Conservation (phyloP, 257 asterid species). For the Petunia axillaris region DNA sequence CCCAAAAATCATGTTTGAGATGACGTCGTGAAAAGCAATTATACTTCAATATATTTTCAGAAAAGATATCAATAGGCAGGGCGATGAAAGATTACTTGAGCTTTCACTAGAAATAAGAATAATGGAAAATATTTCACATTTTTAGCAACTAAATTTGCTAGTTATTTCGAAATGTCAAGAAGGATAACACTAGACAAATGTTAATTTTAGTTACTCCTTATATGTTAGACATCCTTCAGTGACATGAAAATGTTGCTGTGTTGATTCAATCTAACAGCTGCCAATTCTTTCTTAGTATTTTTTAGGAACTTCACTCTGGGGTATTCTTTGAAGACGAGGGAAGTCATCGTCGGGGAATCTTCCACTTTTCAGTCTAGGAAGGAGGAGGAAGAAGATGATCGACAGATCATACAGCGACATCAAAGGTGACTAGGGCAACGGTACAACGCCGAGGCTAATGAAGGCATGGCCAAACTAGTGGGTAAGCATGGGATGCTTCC, state of each 20-base stretch:
- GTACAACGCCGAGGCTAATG: constrained; percentile 81
- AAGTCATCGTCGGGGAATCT: neutral
- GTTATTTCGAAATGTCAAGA: neutral
- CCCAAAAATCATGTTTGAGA: neutral
- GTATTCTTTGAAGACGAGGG: neutral
- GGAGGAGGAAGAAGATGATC: neutral
- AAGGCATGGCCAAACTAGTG: constrained; percentile 83
- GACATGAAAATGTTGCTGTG: neutral
- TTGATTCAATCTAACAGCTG: constrained; percentile 13
- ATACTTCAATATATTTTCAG: neutral
- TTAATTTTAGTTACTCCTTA: neutral
- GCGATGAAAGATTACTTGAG: neutral
- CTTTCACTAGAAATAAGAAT: constrained; percentile 8
- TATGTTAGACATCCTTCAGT: neutral
- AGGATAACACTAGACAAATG: neutral
- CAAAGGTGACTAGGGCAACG: constrained; percentile 71
- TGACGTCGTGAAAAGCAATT: neutral
- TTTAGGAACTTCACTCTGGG: constrained; percentile 2
- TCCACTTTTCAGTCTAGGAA: constrained; percentile 16
- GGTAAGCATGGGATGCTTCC: constrained; percentile 86
- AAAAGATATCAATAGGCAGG: neutral
- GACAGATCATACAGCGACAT: constrained; percentile 34
- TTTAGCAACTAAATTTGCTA: neutral
- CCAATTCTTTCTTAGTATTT: constrained; percentile 3
- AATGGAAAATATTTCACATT: neutral